These are phyloP conservation scores for Echium plantagineum DNA, from an alignment of 257 asterid genomes.

Conservation along the genomic window DNA sequence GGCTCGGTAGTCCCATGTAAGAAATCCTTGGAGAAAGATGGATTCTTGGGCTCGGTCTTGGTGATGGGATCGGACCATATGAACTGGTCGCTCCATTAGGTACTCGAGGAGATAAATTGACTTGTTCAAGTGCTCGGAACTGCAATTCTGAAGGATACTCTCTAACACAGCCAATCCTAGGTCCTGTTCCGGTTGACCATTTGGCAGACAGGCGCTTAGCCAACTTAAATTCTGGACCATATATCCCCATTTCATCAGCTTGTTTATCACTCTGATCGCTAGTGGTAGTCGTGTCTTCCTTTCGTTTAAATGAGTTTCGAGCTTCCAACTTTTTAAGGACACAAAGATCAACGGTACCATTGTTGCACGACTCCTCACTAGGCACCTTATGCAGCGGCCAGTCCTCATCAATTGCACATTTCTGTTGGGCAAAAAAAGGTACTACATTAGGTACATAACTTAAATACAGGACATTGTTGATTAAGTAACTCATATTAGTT, in stretches of 20 bases:
- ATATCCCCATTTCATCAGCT: conserved; percentile 3
- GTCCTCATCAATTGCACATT: conserved; percentile 74
- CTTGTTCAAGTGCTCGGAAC: conserved; percentile 78
- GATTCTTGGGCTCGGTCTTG: conserved; percentile 81
- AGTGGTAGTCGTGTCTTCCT: conserved; percentile 7
- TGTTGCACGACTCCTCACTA: conserved; percentile 20
- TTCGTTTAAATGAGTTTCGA: conserved; percentile 4
- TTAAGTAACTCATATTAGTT: background rate
- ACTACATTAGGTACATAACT: conserved; percentile 6
- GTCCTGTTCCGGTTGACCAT: conserved; percentile 88
- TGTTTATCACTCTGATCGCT: conserved; percentile 19
- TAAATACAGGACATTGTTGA: no score
- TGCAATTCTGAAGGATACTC: conserved; percentile 82
- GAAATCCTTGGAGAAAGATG: conserved; percentile 78
- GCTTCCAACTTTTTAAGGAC: conserved; percentile 18
- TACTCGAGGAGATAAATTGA: conserved; percentile 78
- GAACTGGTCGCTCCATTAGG: conserved; percentile 27
- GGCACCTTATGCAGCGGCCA: conserved; percentile 23
- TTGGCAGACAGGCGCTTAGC: conserved; percentile 63
- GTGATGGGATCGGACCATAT: conserved; percentile 89
- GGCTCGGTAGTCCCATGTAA: conserved; percentile 84
- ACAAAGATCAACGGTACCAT: conserved; percentile 6
- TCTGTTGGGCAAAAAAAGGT: conserved; percentile 29
- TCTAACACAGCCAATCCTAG: conserved; percentile 83
- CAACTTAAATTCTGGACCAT: conserved; percentile 22